Base-by-base conservation (phyloP, 192 early-diverging fungal species). In the Backusella tarrabulga region DNA sequence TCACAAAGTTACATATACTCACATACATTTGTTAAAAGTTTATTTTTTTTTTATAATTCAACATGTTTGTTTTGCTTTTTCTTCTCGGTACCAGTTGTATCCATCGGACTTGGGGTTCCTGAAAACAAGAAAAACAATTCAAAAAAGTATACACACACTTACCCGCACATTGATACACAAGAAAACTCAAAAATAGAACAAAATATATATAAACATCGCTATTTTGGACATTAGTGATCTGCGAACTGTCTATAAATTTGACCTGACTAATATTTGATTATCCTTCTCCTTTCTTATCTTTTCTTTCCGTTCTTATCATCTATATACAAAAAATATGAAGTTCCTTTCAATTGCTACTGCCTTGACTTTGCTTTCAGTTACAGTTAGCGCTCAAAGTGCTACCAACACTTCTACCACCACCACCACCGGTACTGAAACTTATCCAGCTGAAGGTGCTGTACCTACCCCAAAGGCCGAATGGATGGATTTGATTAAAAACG, bases 391-490 rank as follows among this genome's bases (percentile, higher is more conserved):
- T 19, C 71, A 72, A 72, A 46, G 6, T 50, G 46, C 46, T 6
- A 50, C 46, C 46, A 50, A 50, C 21, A 72, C 36, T 44, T 19
- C 21, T 29, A 6, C 46, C 23, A 67, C 42, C 23, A 74, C 67
- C 14, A 78, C 72, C 35, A 63, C 34, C 14, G 75, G 60, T 44
- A 84, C 79, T 32, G 80, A 85, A 46, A 26, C 32, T 8, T 80
- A 73, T 52, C 86, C 86, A 8, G 77, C 79, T 36, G 76, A 75
- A 21, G 75, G 69, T 34, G 69, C 70, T 21, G 40, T 67, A 1
- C 82, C 85, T 66, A 79, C 82, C 70, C 82, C 71, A 32, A 82
- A 71, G 68, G 75, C 73, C 36, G 68, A 83, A 66, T 89, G 86
- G 86, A 15, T 87, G 21, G 71, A 76, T 11, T 66, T 81, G 23